These are phyloP conservation scores for Pleurotus salmoneostramineus DNA, from an alignment of 768 basidiomycete genomes.

Conservation along the genomic window DNA sequence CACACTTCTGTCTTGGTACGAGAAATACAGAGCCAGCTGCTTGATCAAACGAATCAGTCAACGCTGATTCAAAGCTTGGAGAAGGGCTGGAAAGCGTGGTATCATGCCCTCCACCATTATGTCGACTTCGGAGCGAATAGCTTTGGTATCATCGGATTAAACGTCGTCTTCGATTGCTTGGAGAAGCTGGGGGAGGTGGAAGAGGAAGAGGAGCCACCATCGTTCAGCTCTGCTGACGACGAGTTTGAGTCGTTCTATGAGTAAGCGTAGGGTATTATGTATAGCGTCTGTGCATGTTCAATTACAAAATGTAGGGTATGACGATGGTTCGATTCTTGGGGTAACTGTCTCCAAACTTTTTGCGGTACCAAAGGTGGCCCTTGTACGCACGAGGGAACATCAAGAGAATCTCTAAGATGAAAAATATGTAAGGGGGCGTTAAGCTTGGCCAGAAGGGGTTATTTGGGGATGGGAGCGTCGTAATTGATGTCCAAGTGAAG, in stretches of 20 bases:
- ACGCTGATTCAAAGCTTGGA: constrained; percentile 37
- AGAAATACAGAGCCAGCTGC: constrained; percentile 40
- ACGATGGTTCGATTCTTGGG: constrained; percentile 73
- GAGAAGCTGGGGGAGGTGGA: constrained; percentile 21
- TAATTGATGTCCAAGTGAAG: constrained; percentile 12
- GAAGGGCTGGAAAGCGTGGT: constrained; percentile 66
- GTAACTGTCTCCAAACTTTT: constrained; percentile 71
- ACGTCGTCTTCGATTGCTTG: constrained; percentile 55
- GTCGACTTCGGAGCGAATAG: constrained; percentile 51
- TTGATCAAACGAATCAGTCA: constrained; percentile 20
- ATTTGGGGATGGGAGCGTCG: constrained; percentile 25
- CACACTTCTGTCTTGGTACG: constrained; percentile 50
- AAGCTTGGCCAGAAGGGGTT: constrained; percentile 36
- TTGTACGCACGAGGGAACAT: constrained; percentile 83
- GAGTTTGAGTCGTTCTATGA: background rate
- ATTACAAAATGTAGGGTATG: constrained; percentile 71
- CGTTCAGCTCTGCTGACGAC: background rate
- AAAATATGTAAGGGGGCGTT: constrained; percentile 79
- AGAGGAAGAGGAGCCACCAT: background rate
- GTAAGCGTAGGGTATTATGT: background rate
- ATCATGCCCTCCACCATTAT: constrained; percentile 39
- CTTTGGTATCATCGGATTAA: constrained; percentile 65
- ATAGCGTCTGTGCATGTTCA: background rate
- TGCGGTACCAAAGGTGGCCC: constrained; percentile 84
- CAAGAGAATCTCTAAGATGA: constrained; percentile 61